Evolutionary conservation across 1,284 basidiomycete genomes (phyloP).

Genomic region (Marasmius fiardii): DNA sequence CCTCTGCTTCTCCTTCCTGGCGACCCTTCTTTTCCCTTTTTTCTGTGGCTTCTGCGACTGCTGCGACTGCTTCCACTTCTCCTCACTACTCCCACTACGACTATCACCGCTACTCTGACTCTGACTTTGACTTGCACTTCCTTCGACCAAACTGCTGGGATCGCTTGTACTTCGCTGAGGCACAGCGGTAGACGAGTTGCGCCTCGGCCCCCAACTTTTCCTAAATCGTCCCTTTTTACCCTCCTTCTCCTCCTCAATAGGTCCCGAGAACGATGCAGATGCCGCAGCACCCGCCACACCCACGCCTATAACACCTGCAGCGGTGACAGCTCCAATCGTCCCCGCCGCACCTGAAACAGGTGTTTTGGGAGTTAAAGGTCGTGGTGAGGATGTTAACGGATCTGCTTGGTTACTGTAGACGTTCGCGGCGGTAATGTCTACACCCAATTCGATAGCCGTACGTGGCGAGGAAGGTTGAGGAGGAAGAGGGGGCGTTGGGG

Average conservation of each 20-base stretch:
- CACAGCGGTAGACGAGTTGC: background rate
- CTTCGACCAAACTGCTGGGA: no score
- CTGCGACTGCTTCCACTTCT: background rate
- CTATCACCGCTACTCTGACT: background rate
- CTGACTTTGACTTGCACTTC: background rate
- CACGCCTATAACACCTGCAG: background rate
- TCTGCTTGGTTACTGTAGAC: background rate
- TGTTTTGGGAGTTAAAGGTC: background rate
- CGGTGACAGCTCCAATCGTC: background rate
- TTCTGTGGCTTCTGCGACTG: constrained; percentile 3
- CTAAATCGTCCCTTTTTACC: constrained; percentile 21
- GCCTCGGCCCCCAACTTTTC: constrained; percentile 19
- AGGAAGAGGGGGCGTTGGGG: background rate
- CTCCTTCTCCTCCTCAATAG: constrained; percentile 9
- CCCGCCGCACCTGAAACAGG: background rate
- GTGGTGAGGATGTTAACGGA: background rate
- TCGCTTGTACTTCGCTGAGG: background rate
- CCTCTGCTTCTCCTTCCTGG: constrained; percentile 21
- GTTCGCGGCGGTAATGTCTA: background rate
- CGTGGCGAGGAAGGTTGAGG: constrained; percentile 11
- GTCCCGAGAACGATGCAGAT: background rate
- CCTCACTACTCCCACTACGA: background rate
- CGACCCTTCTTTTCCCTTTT: constrained; percentile 13
- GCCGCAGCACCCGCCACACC: background rate
- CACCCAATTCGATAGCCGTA: background rate